Evolutionary conservation across 2,329 filamentous ascomycete species (phyloP).

Genomic region (Neoarthrinium moseri): DNA sequence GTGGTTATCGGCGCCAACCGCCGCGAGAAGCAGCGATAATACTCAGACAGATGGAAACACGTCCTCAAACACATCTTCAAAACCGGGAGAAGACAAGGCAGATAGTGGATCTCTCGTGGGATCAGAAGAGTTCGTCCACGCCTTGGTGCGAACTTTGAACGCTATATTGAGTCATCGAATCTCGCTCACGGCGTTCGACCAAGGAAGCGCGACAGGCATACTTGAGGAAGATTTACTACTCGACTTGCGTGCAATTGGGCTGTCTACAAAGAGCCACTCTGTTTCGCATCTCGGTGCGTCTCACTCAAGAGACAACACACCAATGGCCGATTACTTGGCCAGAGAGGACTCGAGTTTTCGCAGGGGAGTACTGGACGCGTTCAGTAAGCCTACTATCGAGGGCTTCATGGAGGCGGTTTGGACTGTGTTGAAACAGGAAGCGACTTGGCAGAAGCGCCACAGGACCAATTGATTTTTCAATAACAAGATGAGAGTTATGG

Average conservation of each 20-base stretch:
- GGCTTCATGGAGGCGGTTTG: neutral
- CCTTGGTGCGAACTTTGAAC: neutral
- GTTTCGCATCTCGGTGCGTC: neutral
- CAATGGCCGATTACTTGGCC: neutral
- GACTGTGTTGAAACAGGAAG: neutral
- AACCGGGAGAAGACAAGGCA: too few relatives aligned
- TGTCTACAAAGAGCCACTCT: slow-evolving; percentile 8
- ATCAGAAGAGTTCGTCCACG: neutral
- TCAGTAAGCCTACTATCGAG: slow-evolving; percentile 2
- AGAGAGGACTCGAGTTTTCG: neutral
- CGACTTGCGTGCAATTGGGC: slow-evolving; percentile 20
- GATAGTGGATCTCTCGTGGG: too few relatives aligned
- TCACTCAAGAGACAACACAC: neutral
- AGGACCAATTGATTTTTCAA: neutral
- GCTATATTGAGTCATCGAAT: neutral
- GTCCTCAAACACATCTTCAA: neutral
- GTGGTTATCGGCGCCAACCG: neutral
- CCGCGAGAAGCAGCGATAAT: neutral
- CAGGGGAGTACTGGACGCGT: neutral
- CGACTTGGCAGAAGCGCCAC: neutral
- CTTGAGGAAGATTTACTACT: slow-evolving; percentile 18
- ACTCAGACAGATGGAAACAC: neutral
- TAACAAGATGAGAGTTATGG: neutral
- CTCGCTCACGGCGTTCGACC: neutral
- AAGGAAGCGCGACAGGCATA: slow-evolving; percentile 7